Percentiles rank a stretch among this genome's conserved stretches.
Conservation (phyloP, 257 asterid genomes). For the Solanum sejunctum region DNA sequence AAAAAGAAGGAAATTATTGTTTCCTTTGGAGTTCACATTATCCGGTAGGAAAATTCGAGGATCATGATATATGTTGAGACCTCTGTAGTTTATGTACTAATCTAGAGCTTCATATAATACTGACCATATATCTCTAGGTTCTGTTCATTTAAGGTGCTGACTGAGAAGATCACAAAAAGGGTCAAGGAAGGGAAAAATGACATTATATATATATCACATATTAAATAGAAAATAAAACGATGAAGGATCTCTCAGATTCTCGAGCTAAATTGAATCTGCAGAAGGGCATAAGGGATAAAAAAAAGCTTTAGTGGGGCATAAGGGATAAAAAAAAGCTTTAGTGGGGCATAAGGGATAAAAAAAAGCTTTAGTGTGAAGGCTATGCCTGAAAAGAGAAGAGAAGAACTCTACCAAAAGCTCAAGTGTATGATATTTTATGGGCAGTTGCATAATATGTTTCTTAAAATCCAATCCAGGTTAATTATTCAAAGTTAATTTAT, state of each 20-base stretch:
- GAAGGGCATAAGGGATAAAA: background rate
- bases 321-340: too few relatives aligned
- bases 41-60: background rate
- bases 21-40: background rate
- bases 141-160: background rate
- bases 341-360: background rate
- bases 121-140: background rate
- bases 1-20: background rate
- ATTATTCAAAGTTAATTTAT: background rate
- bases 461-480: background rate
- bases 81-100: background rate
- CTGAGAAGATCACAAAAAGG: background rate
- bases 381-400: background rate
- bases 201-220: background rate
- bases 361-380: background rate
- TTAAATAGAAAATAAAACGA: background rate
- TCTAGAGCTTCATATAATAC: background rate
- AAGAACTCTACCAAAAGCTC: background rate
- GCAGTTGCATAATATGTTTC: background rate
- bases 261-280: background rate
- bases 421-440: background rate
- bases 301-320: background rate
- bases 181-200: background rate
- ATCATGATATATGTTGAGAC: background rate
- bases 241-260: background rate